phyloP scores from a whole-genome alignment of 2,329 filamentous ascomycete genomes.

The Colletotrichum sansevieriae region DNA sequence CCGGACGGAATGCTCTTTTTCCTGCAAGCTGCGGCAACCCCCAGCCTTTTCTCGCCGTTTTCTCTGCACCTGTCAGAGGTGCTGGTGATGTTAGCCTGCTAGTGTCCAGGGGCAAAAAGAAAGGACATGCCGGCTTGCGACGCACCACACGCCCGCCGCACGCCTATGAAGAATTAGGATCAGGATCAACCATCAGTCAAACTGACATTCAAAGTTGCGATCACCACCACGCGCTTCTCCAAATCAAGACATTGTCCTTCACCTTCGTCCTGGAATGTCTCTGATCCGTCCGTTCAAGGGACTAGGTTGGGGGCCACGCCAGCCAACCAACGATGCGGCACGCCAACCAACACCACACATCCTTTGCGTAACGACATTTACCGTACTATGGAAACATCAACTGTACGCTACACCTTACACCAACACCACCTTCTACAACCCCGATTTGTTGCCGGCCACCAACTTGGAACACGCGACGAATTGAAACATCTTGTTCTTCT shows the following conservation, averaged over 20 bases:
- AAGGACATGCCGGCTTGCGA: conserved; percentile 12
- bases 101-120: conserved; percentile 21
- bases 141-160: neutral
- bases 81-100: conserved; percentile 6
- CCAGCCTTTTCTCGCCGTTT: conserved; percentile 3
- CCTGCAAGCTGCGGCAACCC: conserved; percentile 11
- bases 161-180: conserved; percentile 4
- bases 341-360: neutral
- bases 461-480: conserved; percentile 25
- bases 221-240: conserved; percentile 10
- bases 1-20: conserved; percentile 9
- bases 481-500: no score
- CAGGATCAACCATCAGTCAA: neutral
- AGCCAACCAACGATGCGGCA: conserved; percentile 6
- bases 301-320: conserved; percentile 2
- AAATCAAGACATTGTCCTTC: conserved; percentile 10
- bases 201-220: conserved; percentile 1
- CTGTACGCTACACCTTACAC: neutral
- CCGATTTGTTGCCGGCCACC: conserved; percentile 5
- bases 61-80: conserved; percentile 31
- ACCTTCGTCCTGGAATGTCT: conserved; percentile 13
- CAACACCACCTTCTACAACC: conserved; percentile 4
- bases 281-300: conserved; percentile 2
- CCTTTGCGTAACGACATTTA: conserved; percentile 1
- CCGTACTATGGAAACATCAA: neutral